Conservation (phyloP, 2,329 filamentous ascomycete genomes). For the Neopestalotiopsis sp. region DNA sequence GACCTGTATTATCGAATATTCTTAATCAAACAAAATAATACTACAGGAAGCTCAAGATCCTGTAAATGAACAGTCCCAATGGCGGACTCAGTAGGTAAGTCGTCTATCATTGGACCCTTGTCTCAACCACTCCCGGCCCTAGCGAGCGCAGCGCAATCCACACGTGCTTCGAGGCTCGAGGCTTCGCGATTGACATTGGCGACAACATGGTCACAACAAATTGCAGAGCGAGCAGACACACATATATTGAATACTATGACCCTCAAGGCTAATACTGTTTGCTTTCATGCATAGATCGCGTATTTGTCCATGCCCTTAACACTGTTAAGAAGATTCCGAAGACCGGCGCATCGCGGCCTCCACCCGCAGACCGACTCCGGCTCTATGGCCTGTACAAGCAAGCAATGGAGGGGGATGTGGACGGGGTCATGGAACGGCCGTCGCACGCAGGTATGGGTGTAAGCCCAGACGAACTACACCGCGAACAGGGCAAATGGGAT, state of each 20-base stretch:
- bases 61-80: conserved; percentile 39
- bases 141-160: not conserved
- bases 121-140: conserved; percentile 11
- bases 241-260: not conserved
- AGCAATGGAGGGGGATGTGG: conserved; percentile 97
- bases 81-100: conserved; percentile 59
- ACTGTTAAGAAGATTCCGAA: conserved; percentile 98
- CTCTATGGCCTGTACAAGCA: conserved; percentile 99
- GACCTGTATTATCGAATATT: not conserved
- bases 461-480: conserved; percentile 57
- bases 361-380: conserved; percentile 80
- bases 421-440: conserved; percentile 90
- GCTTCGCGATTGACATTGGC: not conserved
- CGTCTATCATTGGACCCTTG: conserved; percentile 2
- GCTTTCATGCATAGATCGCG: conserved; percentile 70
- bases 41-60: not conserved
- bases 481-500: conserved; percentile 80
- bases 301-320: conserved; percentile 98
- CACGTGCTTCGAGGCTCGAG: not conserved
- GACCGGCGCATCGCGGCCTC: conserved; percentile 87
- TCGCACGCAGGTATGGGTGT: conserved; percentile 52
- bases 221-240: not conserved
- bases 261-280: conserved; percentile 2
- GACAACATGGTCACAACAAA: not conserved
- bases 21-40: not conserved